phyloP scores from a whole-genome alignment of 2,329 filamentous ascomycete species.

The Huntiella savannae region DNA sequence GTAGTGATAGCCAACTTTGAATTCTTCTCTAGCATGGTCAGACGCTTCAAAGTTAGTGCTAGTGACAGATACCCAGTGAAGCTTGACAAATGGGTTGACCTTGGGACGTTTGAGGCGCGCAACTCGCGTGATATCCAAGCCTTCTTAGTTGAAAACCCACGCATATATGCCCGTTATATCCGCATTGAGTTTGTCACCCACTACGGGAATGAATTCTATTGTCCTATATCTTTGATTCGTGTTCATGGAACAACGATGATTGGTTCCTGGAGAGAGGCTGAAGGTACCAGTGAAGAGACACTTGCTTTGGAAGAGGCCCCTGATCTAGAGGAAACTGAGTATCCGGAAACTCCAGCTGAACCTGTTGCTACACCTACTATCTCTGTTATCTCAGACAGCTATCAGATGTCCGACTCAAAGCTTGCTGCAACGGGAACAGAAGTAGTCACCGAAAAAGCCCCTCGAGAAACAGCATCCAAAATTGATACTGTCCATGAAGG shows the following conservation, averaged over 20 bases:
- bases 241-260: constrained; percentile 95
- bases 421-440: no score
- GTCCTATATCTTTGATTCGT: constrained; percentile 72
- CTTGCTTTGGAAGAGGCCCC: constrained; percentile 1
- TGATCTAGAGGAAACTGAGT: neutral
- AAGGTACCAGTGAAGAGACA: constrained; percentile 19
- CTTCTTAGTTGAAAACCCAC: constrained; percentile 80
- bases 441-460: no score
- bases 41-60: constrained; percentile 76
- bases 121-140: constrained; percentile 90
- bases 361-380: neutral
- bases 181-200: constrained; percentile 82
- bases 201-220: constrained; percentile 94
- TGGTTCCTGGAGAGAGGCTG: constrained; percentile 75
- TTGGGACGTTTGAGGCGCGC: constrained; percentile 76
- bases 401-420: no score
- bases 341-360: constrained; percentile 15
- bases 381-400: neutral
- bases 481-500: no score
- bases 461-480: no score
- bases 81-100: constrained; percentile 70
- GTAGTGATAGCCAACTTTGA: constrained; percentile 96
- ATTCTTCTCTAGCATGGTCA: constrained; percentile 95
- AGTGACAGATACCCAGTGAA: constrained; percentile 92
- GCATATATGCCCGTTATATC: constrained; percentile 89